Conservation (phyloP, 345 rosid species). For the Salix suchowensis region DNA sequence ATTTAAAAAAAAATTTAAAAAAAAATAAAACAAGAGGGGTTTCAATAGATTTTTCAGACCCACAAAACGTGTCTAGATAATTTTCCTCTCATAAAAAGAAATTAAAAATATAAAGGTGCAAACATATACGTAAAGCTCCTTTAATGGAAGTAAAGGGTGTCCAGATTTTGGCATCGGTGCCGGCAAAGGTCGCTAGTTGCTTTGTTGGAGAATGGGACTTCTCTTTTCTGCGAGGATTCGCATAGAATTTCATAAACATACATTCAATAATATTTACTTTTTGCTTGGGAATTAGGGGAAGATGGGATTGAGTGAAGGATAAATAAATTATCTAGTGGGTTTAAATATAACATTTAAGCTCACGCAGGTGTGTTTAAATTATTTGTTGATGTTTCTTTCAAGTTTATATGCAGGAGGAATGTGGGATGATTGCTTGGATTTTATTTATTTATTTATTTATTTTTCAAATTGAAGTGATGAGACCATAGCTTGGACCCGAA, state of each 20-base stretch:
- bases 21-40: no score
- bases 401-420: background rate
- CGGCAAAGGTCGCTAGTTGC: background rate
- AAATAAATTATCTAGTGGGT: background rate
- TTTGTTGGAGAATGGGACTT: constrained; percentile 6
- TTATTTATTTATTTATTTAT: background rate
- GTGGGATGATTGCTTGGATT: background rate
- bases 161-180: background rate
- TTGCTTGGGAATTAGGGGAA: constrained; percentile 2
- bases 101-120: background rate
- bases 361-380: no score
- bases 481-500: background rate
- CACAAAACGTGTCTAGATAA: no score
- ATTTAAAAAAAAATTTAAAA: no score
- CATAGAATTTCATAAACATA: background rate
- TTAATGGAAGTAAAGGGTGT: background rate
- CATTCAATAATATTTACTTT: background rate
- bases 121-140: background rate
- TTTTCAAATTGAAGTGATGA: background rate
- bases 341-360: background rate
- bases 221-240: constrained; percentile 2
- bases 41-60: no score
- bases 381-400: background rate
- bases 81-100: background rate
- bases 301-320: background rate